Evolutionary conservation across 1,139 yeast species (phyloP).

Genomic region (Blastobotrys ciferrii): DNA sequence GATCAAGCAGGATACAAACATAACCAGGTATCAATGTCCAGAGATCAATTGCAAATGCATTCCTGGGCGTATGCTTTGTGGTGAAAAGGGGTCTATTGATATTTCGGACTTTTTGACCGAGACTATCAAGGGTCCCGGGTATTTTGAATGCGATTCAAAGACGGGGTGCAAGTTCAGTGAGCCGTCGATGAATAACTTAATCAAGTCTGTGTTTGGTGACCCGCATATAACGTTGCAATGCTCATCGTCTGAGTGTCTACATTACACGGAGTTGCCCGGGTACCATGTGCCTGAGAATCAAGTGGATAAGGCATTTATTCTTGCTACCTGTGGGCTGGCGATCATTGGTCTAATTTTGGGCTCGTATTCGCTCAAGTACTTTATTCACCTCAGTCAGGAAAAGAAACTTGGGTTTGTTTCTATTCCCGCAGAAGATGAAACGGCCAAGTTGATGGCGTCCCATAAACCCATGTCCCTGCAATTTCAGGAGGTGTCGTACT

Average conservation of each 20-base stretch:
- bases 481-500: conserved; percentile 68
- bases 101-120: conserved; percentile 89
- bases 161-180: conserved; percentile 77
- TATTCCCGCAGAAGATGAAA: conserved; percentile 38
- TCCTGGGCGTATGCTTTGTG: conserved; percentile 92
- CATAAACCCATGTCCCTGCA: conserved; percentile 76
- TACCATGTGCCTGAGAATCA: conserved; percentile 64
- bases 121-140: conserved; percentile 91
- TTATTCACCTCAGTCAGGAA: conserved; percentile 31
- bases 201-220: conserved; percentile 88
- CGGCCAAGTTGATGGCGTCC: conserved; percentile 41
- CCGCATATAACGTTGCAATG: conserved; percentile 79
- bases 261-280: conserved; percentile 90
- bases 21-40: conserved; percentile 76
- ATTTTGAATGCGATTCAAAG: conserved; percentile 71
- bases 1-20: conserved; percentile 47
- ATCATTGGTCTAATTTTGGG: conserved; percentile 38
- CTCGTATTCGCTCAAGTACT: conserved; percentile 44
- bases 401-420: conserved; percentile 28
- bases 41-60: conserved; percentile 78
- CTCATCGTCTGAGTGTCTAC: conserved; percentile 85
- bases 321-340: conserved; percentile 52
- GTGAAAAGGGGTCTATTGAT: conserved; percentile 90
- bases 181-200: conserved; percentile 93
- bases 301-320: conserved; percentile 49